phyloP scores from a whole-genome alignment of 306 rosid species.

The Begonia peltatifolia region DNA sequence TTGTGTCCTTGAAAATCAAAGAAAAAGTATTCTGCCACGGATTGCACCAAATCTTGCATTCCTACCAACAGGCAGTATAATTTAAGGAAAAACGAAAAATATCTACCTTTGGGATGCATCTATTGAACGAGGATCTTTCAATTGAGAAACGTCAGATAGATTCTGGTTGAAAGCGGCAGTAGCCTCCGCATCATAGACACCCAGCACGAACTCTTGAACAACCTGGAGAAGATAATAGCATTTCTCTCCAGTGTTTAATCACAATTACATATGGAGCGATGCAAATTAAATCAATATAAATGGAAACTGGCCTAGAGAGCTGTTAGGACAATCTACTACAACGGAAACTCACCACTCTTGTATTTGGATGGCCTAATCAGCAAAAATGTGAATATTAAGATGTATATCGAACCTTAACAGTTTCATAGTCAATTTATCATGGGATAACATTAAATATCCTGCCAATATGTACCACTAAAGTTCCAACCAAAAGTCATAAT shows the following conservation, averaged over 20 bases:
- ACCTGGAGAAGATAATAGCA: conserved; percentile 28
- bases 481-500: too few species aligned
- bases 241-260: conserved; percentile 6
- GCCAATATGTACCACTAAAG: too few species aligned
- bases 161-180: conserved; percentile 66
- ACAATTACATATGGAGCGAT: too few species aligned
- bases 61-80: too few species aligned
- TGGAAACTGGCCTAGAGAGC: neutral
- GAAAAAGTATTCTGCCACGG: too few species aligned
- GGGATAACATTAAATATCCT: too few species aligned
- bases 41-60: too few species aligned
- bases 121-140: conserved; percentile 87
- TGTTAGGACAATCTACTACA: conserved; percentile 1
- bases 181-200: conserved; percentile 70
- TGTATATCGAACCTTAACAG: neutral
- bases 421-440: neutral
- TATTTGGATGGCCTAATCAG: too few species aligned
- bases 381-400: too few species aligned
- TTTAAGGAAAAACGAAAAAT: conserved; percentile 2
- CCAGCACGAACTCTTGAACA: conserved; percentile 75
- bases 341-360: too few species aligned
- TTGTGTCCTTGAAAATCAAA: too few species aligned
- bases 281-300: too few species aligned
- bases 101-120: conserved; percentile 85
- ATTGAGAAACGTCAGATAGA: conserved; percentile 72